Conservation (phyloP, 2,329 filamentous ascomycete species). For the Myriosclerotinia curreyana region DNA sequence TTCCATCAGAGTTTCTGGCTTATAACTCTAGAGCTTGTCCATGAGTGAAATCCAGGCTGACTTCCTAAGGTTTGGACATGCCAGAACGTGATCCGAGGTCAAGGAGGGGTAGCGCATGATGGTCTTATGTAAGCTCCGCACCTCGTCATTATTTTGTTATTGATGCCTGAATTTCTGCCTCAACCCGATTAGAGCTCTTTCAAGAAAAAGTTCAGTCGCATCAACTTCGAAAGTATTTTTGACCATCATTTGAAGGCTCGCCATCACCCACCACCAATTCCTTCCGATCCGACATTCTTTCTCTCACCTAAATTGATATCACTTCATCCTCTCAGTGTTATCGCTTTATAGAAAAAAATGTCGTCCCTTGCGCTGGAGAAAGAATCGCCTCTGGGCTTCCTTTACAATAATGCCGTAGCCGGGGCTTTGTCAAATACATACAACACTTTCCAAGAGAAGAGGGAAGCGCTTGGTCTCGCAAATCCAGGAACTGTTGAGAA, state of each 20-base stretch:
- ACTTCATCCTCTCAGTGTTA: conserved; percentile 6
- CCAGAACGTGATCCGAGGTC: conserved; percentile 8
- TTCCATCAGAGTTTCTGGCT: too few species aligned
- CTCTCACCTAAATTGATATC: neutral
- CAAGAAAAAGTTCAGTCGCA: conserved; percentile 25
- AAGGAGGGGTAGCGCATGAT: conserved; percentile 4
- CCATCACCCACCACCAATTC: conserved; percentile 15
- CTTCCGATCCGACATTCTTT: conserved; percentile 20
- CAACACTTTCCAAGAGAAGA: conserved; percentile 76
- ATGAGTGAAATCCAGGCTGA: neutral
- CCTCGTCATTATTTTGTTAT: conserved; percentile 16
- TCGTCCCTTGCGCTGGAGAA: conserved; percentile 38
- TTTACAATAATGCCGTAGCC: conserved; percentile 72
- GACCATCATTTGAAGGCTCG: conserved; percentile 13
- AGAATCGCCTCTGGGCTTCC: conserved; percentile 58
- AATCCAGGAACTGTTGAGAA: conserved; percentile 93
- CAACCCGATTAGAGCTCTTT: conserved; percentile 20
- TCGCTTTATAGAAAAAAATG: conserved; percentile 28
- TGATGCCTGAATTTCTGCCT: conserved; percentile 14
- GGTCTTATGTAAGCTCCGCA: conserved; percentile 3
- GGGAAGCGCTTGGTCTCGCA: conserved; percentile 80
- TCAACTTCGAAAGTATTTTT: conserved; percentile 22
- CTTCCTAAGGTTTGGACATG: neutral
- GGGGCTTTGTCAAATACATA: conserved; percentile 72
- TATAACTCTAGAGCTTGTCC: too few species aligned